phyloP scores from a whole-genome alignment of 495 filamentous ascomycete genomes.

The Cercophora scortea region DNA sequence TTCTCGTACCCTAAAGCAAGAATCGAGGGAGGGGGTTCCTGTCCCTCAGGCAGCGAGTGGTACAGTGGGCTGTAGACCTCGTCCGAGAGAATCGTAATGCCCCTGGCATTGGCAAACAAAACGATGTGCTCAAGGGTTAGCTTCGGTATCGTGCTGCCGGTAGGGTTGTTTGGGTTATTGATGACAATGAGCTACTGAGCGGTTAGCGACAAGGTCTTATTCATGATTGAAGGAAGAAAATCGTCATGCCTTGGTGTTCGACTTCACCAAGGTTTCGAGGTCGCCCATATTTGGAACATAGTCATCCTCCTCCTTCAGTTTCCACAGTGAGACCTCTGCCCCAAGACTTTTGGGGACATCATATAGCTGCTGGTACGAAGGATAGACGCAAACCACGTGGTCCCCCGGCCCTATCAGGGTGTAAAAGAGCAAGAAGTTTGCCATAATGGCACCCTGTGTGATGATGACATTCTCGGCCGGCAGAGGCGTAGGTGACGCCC shows the following conservation, averaged over 20 bases:
- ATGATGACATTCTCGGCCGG: conserved; percentile 60
- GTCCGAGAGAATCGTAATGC: conserved; percentile 66
- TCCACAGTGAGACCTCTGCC: conserved; percentile 77
- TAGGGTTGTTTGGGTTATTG: conserved; percentile 89
- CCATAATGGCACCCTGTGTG: conserved; percentile 74
- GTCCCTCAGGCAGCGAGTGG: conserved; percentile 42
- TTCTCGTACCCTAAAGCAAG: conserved; percentile 62
- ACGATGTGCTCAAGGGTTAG: conserved; percentile 54
- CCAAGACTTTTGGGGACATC: conserved; percentile 68
- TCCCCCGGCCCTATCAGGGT: conserved; percentile 69
- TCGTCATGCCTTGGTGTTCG: conserved; percentile 57
- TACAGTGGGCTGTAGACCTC: conserved; percentile 90
- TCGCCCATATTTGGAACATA: conserved; percentile 64
- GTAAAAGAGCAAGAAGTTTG: conserved; percentile 75
- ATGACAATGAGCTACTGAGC: conserved; percentile 26
- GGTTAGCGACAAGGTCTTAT: neutral
- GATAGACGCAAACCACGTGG: conserved; percentile 84
- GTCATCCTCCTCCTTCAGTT: conserved; percentile 53
- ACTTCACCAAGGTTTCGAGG: conserved; percentile 56
- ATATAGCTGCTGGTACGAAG: conserved; percentile 87
- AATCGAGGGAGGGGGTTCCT: conserved; percentile 35
- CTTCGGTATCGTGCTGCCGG: conserved; percentile 61
- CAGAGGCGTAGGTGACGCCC: conserved; percentile 7
- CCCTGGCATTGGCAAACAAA: conserved; percentile 50
- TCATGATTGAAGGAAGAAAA: neutral